Conservation (phyloP, 306 rosid species). For the Hylodesmum podocarpum region DNA sequence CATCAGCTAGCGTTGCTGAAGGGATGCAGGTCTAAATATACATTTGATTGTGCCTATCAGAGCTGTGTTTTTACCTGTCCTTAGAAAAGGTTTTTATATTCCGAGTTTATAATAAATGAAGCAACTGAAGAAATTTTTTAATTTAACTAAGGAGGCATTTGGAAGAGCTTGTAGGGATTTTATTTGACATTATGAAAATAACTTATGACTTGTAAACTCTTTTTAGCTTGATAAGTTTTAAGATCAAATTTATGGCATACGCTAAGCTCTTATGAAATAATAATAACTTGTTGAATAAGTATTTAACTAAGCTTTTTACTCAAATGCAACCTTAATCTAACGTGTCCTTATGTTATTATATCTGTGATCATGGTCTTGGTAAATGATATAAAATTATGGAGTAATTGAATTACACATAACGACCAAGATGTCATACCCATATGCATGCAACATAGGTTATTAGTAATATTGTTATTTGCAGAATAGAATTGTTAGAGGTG, state of each 20-base stretch:
- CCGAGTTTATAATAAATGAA: not conserved
- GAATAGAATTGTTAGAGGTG: not conserved
- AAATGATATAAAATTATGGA: not conserved
- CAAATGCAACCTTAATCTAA: not conserved
- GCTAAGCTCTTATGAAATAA: not conserved
- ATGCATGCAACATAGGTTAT: not conserved
- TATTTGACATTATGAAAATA: not conserved
- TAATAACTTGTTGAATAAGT: not conserved
- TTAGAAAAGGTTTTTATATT: not conserved
- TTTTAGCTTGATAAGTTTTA: not conserved
- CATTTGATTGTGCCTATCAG: constrained; percentile 19
- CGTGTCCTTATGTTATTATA: not conserved
- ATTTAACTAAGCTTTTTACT: not conserved
- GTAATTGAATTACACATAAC: not conserved
- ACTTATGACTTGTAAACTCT: not conserved
- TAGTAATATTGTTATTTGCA: not conserved
- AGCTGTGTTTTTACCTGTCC: not conserved
- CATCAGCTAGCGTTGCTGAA: constrained; percentile 83
- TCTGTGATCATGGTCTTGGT: not conserved
- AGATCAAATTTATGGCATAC: not conserved
- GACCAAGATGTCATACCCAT: not conserved
- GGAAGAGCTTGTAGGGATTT: not conserved
- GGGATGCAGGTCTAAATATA: constrained; percentile 77
- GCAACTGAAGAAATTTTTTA: constrained; percentile 9
- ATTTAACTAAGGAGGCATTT: not conserved